These are phyloP conservation scores for Cercophora newfieldiana DNA, from an alignment of 495 filamentous ascomycete species.

Conservation along the genomic window DNA sequence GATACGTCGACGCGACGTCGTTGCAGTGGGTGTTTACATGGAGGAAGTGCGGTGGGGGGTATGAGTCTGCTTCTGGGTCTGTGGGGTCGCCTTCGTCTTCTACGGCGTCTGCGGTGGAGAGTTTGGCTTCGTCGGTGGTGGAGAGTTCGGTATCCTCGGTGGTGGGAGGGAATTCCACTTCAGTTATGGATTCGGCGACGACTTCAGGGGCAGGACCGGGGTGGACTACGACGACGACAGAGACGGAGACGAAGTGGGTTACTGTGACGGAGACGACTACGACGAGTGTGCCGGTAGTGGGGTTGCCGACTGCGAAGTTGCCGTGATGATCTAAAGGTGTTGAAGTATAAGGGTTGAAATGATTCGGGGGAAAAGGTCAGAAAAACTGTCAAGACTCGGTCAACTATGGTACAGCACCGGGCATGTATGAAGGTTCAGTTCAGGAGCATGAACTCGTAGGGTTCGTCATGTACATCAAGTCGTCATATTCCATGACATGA, in stretches of 20 bases:
- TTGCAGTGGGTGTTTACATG: background rate
- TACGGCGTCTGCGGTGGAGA: background rate
- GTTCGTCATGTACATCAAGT: too few species aligned
- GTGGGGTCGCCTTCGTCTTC: too few species aligned
- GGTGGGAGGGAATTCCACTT: background rate
- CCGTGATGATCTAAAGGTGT: background rate
- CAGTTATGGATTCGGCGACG: background rate
- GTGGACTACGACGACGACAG: background rate
- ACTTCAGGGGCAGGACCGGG: background rate
- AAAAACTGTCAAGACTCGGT: too few species aligned
- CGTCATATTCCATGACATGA: too few species aligned
- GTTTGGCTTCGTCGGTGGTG: background rate
- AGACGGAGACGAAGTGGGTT: background rate
- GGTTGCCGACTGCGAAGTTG: background rate
- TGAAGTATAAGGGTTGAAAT: background rate
- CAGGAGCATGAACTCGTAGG: too few species aligned
- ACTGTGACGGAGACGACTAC: background rate
- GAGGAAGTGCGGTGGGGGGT: background rate
- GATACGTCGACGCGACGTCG: background rate
- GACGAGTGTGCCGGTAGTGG: background rate
- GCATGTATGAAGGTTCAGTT: too few species aligned
- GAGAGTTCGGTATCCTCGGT: background rate
- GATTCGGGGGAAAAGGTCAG: too few species aligned
- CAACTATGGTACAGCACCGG: too few species aligned
- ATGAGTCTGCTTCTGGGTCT: background rate